Conservation (phyloP, 371 early-diverging fungal species). For the Nematocida parisii region DNA sequence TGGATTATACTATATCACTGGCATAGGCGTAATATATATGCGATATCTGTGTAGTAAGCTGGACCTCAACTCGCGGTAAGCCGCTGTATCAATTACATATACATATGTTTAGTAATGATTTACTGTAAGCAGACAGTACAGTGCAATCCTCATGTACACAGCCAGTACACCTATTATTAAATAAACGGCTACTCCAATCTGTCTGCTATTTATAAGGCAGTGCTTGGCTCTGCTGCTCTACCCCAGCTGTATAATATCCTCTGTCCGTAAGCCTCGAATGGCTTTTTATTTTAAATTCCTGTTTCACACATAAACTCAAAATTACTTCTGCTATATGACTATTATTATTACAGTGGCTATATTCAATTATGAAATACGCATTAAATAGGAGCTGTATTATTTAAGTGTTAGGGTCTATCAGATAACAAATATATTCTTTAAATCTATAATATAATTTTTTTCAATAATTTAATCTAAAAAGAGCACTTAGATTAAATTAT, state of each 20-base stretch:
- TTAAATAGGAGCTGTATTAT: too few relatives aligned
- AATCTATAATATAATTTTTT: too few relatives aligned
- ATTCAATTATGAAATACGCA: too few relatives aligned
- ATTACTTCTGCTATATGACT: background rate
- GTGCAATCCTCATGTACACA: background rate
- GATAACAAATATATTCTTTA: too few relatives aligned
- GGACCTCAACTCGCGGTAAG: too few relatives aligned
- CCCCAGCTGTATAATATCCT: background rate
- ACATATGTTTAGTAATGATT: background rate
- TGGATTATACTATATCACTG: too few relatives aligned
- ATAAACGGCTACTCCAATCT: background rate
- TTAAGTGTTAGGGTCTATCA: too few relatives aligned
- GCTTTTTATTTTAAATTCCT: background rate
- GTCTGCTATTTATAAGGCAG: background rate
- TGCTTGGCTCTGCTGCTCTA: background rate
- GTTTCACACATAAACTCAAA: background rate
- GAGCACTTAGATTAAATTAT: too few relatives aligned
- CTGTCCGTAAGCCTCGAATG: background rate
- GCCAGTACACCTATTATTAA: conserved; percentile 1
- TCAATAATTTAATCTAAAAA: too few relatives aligned
- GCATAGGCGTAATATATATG: too few relatives aligned
- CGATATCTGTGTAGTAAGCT: too few relatives aligned
- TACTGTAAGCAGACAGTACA: background rate
- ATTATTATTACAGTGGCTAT: background rate
- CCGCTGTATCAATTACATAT: background rate